phyloP scores from a whole-genome alignment of 2,329 filamentous ascomycete species.

The Colletotrichum tropicicola region DNA sequence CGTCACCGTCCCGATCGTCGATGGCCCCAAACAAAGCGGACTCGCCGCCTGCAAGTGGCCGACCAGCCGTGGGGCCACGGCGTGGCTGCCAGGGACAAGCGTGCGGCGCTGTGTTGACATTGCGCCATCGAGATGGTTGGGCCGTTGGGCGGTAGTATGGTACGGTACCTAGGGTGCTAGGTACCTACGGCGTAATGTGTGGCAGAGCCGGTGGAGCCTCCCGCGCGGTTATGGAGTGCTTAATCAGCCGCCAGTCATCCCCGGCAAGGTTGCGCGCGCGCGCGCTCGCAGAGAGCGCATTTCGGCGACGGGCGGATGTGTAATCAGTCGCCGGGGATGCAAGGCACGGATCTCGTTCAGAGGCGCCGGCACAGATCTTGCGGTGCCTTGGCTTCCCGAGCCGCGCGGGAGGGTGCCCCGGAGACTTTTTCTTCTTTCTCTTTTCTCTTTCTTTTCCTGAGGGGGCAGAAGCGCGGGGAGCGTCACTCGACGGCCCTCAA shows the following conservation, averaged over 20 bases:
- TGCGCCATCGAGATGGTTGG: too few relatives aligned
- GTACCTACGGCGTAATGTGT: too few relatives aligned
- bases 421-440: not conserved
- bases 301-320: not conserved
- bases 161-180: too few relatives aligned
- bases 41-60: not conserved
- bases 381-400: not conserved
- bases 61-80: too few relatives aligned
- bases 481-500: too few relatives aligned
- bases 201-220: too few relatives aligned
- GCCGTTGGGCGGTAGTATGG: too few relatives aligned
- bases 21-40: not conserved
- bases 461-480: too few relatives aligned
- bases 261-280: not conserved
- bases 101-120: too few relatives aligned
- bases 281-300: not conserved
- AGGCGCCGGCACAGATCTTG: not conserved
- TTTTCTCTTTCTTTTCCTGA: not conserved
- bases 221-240: constrained; percentile 23
- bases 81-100: too few relatives aligned
- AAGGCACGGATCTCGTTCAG: not conserved
- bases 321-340: not conserved
- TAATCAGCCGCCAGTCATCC: constrained; percentile 24
- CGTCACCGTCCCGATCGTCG: not conserved
- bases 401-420: constrained; percentile 16